These are phyloP conservation scores for Catharanthus roseus DNA, from an alignment of 257 asterid genomes.

Conservation along the genomic window DNA sequence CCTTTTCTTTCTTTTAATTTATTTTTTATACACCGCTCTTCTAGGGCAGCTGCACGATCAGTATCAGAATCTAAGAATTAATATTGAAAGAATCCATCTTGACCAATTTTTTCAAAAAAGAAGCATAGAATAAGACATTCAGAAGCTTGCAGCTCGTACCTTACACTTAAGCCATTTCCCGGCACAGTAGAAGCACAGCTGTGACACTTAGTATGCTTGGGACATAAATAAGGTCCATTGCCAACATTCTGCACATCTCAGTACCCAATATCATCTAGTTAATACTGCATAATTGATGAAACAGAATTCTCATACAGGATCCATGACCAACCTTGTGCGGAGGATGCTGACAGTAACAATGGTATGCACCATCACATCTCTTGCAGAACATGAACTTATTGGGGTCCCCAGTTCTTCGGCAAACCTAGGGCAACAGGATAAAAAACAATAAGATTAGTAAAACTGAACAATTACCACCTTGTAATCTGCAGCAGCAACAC, in stretches of 20 bases:
- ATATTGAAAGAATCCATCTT: neutral
- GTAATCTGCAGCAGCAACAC: neutral
- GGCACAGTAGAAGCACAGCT: slow-evolving; percentile 91
- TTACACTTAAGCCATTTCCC: slow-evolving; percentile 89
- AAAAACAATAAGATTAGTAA: slow-evolving; percentile 1
- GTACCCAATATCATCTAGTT: slow-evolving; percentile 18
- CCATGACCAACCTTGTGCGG: slow-evolving; percentile 76
- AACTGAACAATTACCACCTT: neutral
- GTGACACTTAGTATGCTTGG: slow-evolving; percentile 92
- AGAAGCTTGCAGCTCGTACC: slow-evolving; percentile 40
- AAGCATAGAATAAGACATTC: neutral
- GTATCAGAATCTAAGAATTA: neutral
- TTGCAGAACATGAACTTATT: slow-evolving; percentile 90
- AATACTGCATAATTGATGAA: neutral
- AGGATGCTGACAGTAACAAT: slow-evolving; percentile 96
- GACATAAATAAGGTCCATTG: slow-evolving; percentile 91
- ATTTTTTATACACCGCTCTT: neutral
- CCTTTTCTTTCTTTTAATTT: no score
- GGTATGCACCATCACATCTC: slow-evolving; percentile 92
- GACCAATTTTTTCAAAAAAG: neutral
- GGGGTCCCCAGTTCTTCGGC: slow-evolving; percentile 90
- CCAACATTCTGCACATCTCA: slow-evolving; percentile 65
- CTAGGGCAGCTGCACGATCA: neutral
- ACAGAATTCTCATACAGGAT: neutral
- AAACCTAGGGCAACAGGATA: slow-evolving; percentile 45